Evolutionary conservation across 345 rosid genomes (phyloP).

Genomic region (Eucalyptus regnans): DNA sequence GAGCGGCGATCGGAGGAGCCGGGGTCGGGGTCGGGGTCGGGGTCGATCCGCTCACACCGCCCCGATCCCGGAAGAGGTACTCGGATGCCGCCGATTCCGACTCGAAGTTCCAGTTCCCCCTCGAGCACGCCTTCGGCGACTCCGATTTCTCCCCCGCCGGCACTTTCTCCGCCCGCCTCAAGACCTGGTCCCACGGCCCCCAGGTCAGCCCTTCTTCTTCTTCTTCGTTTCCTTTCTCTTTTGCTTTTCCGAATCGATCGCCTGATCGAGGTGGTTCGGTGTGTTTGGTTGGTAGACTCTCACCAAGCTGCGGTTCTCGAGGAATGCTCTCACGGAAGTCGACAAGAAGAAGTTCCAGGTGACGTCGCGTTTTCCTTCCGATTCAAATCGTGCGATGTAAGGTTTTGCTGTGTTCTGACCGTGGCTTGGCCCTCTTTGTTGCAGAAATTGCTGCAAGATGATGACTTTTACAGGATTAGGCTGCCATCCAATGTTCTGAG

Average conservation of each 20-base stretch:
- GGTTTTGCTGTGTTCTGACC: not conserved
- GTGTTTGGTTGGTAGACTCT: slow-evolving; percentile 36
- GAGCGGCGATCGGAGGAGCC: not conserved
- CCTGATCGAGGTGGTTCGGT: not conserved
- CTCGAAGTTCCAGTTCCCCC: slow-evolving; percentile 85
- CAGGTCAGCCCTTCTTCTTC: slow-evolving; percentile 29
- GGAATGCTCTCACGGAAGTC: slow-evolving; percentile 43
- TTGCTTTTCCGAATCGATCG: not conserved
- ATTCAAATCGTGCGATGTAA: not conserved
- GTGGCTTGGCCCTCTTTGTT: not conserved
- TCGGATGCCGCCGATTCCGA: slow-evolving; percentile 67
- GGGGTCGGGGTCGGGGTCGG: not conserved
- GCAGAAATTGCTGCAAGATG: slow-evolving; percentile 67
- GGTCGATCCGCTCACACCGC: not conserved
- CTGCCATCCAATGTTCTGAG: slow-evolving; percentile 77
- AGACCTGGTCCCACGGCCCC: slow-evolving; percentile 69
- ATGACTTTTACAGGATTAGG: slow-evolving; percentile 84
- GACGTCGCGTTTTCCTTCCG: not conserved
- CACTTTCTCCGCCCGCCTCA: slow-evolving; percentile 90
- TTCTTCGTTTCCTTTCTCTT: not conserved
- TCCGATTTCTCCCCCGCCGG: slow-evolving; percentile 77
- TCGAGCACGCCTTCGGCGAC: slow-evolving; percentile 90
- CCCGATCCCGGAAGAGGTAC: slow-evolving; percentile 26
- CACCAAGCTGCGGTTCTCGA: slow-evolving; percentile 83
- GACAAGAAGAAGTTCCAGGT: slow-evolving; percentile 72